A percentile compares a stretch with the other conserved stretches of the same genome.
These are phyloP conservation scores for Coelastrella sp. DNA, from an alignment of 139 green algal species.

Conservation along the genomic window DNA sequence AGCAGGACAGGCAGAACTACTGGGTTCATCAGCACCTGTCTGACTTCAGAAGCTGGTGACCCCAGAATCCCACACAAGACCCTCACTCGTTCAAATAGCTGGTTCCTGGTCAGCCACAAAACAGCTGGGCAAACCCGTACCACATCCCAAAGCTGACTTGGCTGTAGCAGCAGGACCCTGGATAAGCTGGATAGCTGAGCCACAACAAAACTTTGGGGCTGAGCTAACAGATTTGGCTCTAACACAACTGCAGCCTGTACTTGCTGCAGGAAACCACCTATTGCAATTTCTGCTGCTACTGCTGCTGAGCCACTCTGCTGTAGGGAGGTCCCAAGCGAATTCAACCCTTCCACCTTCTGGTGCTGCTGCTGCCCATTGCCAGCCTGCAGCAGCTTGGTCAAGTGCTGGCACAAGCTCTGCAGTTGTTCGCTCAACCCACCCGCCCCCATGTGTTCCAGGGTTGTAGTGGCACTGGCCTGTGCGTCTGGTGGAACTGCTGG, in stretches of 20 bases:
- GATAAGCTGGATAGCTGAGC: background rate
- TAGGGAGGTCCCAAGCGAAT: background rate
- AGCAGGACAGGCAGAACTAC: slow-evolving; percentile 18
- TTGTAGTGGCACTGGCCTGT: background rate
- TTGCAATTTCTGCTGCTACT: background rate
- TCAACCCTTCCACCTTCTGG: background rate
- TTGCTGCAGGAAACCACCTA: background rate
- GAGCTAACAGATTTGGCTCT: slow-evolving; percentile 17
- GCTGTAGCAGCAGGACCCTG: background rate
- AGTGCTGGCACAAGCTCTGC: background rate
- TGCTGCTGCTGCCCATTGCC: no score
- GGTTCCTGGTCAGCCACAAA: slow-evolving; percentile 24
- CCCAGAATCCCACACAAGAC: slow-evolving; percentile 23
- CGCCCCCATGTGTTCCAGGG: background rate
- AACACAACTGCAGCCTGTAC: background rate
- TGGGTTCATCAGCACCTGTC: background rate
- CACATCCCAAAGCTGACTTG: background rate
- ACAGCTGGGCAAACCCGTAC: slow-evolving; percentile 6
- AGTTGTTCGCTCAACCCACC: background rate
- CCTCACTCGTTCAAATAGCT: slow-evolving; percentile 15
- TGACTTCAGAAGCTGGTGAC: background rate
- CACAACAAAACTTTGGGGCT: background rate
- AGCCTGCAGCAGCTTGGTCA: no score
- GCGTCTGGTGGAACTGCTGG: background rate
- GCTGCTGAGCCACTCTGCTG: background rate